Evolutionary conservation across 176 grass and related monocot species (phyloP).

Genomic region (Hyparrhenia diplandra): DNA sequence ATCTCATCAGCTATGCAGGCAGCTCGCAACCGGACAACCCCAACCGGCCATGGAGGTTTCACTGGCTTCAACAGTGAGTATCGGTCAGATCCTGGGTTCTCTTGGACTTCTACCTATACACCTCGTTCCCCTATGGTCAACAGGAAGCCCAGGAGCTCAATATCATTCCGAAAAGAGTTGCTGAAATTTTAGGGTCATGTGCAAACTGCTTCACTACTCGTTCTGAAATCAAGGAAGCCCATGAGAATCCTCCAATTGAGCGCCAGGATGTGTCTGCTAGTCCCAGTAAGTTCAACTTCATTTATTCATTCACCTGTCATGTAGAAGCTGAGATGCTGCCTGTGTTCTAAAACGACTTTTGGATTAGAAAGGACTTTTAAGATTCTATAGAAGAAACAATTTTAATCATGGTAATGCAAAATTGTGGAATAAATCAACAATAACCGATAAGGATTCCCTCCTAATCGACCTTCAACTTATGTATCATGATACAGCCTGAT

Average conservation of each 20-base stretch:
- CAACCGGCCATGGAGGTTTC: constrained; percentile 22
- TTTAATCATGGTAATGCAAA: background rate
- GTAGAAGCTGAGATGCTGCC: background rate
- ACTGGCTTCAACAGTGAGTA: constrained; percentile 23
- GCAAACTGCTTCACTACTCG: constrained; percentile 31
- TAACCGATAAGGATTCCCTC: background rate
- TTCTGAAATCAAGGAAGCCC: constrained; percentile 12
- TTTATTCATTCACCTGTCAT: background rate
- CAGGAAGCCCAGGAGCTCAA: constrained; percentile 7
- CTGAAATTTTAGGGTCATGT: constrained; percentile 23
- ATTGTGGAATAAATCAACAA: constrained; percentile 23
- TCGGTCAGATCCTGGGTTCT: constrained; percentile 47
- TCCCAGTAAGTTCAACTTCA: constrained; percentile 47
- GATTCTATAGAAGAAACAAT: background rate
- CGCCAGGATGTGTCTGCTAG: constrained; percentile 38
- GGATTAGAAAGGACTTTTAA: background rate
- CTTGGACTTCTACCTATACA: constrained; percentile 42
- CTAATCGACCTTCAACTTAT: background rate
- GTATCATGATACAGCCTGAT: background rate
- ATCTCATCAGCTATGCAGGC: constrained; percentile 34
- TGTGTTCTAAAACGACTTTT: background rate
- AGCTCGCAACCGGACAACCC: constrained; percentile 18
- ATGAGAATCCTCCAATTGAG: constrained; percentile 16
- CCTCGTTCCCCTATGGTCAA: constrained; percentile 14
- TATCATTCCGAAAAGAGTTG: constrained; percentile 32